Evolutionary conservation across 129 eudicot species (phyloP).

Genomic region (Artemisia tridentata): DNA sequence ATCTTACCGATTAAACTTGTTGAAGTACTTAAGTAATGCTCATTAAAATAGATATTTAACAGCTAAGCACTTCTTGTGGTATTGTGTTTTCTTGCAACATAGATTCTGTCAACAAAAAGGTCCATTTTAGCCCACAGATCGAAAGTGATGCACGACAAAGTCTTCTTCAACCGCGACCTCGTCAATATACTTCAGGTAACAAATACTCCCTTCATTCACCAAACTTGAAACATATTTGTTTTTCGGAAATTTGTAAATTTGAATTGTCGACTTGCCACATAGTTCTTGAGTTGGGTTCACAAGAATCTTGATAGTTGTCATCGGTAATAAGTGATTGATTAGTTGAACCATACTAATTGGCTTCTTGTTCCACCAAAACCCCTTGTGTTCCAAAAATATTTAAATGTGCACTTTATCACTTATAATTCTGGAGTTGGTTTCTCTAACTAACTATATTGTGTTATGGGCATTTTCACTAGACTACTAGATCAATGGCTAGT

Average conservation of each 20-base stretch:
- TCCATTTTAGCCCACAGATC: slow-evolving; percentile 78
- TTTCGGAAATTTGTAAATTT: background rate
- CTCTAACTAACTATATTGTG: background rate
- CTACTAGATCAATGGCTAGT: background rate
- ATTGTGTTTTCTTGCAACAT: slow-evolving; percentile 21
- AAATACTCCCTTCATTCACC: slow-evolving; percentile 11
- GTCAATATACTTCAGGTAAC: slow-evolving; percentile 71
- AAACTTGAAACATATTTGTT: background rate
- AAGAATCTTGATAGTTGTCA: slow-evolving; percentile 1
- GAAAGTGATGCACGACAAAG: slow-evolving; percentile 63
- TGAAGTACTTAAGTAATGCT: background rate
- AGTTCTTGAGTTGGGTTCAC: slow-evolving; percentile 8
- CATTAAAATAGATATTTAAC: slow-evolving; percentile 10
- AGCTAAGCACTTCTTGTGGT: slow-evolving; percentile 3
- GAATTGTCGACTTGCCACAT: background rate
- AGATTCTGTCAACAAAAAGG: slow-evolving; percentile 92
- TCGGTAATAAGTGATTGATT: slow-evolving; percentile 12
- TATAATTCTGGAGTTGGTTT: background rate
- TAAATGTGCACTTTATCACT: background rate
- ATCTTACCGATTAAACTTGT: background rate
- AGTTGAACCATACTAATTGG: slow-evolving; percentile 15
- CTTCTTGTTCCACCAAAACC: slow-evolving; percentile 9
- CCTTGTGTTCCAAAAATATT: background rate
- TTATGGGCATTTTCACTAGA: slow-evolving; percentile 1
- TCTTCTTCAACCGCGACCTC: slow-evolving; percentile 56